phyloP scores from a whole-genome alignment of 768 basidiomycete genomes.

The Nidula microcarpa region DNA sequence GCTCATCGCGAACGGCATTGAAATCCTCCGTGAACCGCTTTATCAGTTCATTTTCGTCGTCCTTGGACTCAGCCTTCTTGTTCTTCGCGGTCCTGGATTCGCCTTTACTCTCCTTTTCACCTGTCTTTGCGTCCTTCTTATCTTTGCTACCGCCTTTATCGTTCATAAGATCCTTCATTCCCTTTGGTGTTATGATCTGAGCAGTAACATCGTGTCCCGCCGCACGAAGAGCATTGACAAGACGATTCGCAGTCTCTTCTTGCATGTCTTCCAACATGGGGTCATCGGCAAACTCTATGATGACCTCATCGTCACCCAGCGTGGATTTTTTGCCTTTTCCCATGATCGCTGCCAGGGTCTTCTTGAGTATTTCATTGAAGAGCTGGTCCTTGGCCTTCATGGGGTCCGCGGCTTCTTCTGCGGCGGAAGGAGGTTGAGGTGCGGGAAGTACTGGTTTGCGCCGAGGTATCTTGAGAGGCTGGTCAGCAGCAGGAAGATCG shows the following conservation, averaged over 20 bases:
- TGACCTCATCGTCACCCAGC: constrained; percentile 25
- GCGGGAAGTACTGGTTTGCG: constrained; percentile 47
- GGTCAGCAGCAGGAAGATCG: constrained; percentile 47
- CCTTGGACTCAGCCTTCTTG: constrained; percentile 1
- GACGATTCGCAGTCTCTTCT: constrained; percentile 34
- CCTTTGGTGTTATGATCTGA: constrained; percentile 21
- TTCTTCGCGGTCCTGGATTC: constrained; percentile 1
- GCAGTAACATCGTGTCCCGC: constrained; percentile 49
- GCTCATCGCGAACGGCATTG: constrained; percentile 7
- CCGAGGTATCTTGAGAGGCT: constrained; percentile 50
- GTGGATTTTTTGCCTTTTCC: constrained; percentile 11
- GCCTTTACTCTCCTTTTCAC: neutral
- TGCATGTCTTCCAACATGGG: constrained; percentile 31
- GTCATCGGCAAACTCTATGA: constrained; percentile 46
- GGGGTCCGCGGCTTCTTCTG: neutral
- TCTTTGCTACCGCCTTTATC: constrained; percentile 19
- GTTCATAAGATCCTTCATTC: constrained; percentile 10
- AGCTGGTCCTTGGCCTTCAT: constrained; percentile 19
- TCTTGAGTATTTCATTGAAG: constrained; percentile 30
- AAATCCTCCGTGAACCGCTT: constrained; percentile 2
- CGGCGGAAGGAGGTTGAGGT: constrained; percentile 14
- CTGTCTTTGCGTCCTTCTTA: constrained; percentile 19
- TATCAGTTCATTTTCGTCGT: neutral
- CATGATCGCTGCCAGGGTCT: constrained; percentile 35
- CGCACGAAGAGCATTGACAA: constrained; percentile 49